Evolutionary conservation across 805 yeast species (phyloP).

Genomic region (Yarrowia sp.): DNA sequence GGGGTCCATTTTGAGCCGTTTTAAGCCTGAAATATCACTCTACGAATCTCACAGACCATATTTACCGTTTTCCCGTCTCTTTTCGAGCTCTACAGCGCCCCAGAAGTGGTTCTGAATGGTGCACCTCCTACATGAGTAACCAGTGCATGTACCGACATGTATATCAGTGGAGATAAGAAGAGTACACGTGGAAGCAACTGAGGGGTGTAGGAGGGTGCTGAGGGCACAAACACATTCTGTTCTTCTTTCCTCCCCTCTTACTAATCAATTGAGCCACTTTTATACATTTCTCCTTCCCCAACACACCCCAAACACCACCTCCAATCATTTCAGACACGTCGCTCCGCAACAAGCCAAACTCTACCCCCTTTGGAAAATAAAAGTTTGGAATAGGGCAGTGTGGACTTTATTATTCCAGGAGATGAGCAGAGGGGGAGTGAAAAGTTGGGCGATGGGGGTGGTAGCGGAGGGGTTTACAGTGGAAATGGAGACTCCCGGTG

Average conservation of each 20-base stretch:
- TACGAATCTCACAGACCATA: no score
- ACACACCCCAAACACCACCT: neutral
- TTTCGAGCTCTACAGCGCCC: no score
- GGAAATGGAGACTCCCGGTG: neutral
- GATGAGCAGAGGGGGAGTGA: neutral
- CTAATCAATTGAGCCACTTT: no score
- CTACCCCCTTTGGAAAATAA: constrained; percentile 19
- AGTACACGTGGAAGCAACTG: neutral
- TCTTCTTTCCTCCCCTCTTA: no score
- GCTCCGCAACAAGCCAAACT: constrained; percentile 29
- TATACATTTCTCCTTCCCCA: neutral
- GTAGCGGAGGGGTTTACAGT: neutral
- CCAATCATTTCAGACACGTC: constrained; percentile 31
- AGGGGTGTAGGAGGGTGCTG: no score
- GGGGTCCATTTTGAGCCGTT: neutral
- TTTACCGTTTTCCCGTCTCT: no score
- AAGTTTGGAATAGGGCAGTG: constrained; percentile 19
- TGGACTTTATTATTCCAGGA: neutral
- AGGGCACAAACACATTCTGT: no score
- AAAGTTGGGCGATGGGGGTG: no score
- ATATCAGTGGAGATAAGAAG: neutral
- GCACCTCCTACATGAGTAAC: no score
- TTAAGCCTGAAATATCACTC: neutral
- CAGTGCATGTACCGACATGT: neutral
- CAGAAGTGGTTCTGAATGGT: no score